Evolutionary conservation across 768 basidiomycete species (phyloP), one percentile per base, ranked within the genome.

Genomic region (Suillus bovinus): DNA sequence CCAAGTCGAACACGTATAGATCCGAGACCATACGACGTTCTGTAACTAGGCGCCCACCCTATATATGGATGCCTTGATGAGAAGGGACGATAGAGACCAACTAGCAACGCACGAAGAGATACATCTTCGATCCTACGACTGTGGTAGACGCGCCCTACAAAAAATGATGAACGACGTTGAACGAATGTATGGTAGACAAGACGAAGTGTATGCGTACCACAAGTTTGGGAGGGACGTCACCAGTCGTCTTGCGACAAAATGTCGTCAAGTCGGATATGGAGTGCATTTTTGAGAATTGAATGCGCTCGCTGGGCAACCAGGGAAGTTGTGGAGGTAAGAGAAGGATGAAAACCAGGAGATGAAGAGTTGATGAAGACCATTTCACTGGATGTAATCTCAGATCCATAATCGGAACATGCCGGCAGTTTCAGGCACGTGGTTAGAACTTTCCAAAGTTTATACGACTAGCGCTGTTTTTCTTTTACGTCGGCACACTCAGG

Each of bases 251-350:
- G 64, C 90, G 84, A 72, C 89, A 90, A 71, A 86, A 91, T 1
- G 93, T 94, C 11, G 93, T 94, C 69, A 96, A 81, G 78, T 95
- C 93, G 70, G 92, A 92, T 67, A 95, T 92, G 56, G 93, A 92
- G 72, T 93, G 91, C 84, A 84, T 85, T 44, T 62, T 8, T 52
- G 11, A 17, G 20, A 34, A 34, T 47, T 31, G 20, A 44, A 38
- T 53, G 56, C 42, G 24, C 33, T 20, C 58, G 47, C 44, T 54
- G 58, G 52, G 13, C 42, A 39, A 56, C 38, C 17, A 39, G 33
- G 59, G 41, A 39, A 46, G 62, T 64, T 62, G 72, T 61, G 61
- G 55, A 50, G 50, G 31, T 60, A 53, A 47, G 63, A 59, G 59
- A 68, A 74, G 68, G 63, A 66, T 46, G 7, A 59, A 56, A 58